Evolutionary conservation across 2,329 filamentous ascomycete species (phyloP).

Genomic region (Talaromyces verruculosus): DNA sequence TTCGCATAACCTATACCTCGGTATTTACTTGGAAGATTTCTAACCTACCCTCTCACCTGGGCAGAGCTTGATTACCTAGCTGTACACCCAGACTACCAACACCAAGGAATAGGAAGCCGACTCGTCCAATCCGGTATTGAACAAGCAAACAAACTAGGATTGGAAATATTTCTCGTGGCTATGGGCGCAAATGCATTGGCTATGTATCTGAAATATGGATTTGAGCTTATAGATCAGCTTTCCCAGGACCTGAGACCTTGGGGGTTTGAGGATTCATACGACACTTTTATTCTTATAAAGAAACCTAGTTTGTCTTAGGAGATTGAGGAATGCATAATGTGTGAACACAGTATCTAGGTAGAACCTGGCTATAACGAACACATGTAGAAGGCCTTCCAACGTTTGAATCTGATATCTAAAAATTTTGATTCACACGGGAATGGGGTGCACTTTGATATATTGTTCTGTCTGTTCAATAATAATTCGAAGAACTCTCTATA

Average conservation of each 20-base stretch:
- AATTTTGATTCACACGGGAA: no score
- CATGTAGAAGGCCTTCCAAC: no score
- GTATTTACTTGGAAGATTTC: background rate
- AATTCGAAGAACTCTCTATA: no score
- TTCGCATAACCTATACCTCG: background rate
- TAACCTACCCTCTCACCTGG: background rate
- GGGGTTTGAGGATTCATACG: conserved; percentile 3
- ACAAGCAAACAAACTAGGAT: background rate
- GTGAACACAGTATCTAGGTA: no score
- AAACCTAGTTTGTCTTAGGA: background rate
- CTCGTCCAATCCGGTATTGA: background rate
- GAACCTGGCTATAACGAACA: no score
- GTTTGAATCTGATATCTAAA: no score
- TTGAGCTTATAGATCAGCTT: background rate
- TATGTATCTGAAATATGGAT: background rate
- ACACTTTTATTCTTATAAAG: conserved; percentile 2
- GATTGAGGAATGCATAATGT: no score
- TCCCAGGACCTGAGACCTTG: conserved; percentile 7
- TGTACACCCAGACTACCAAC: background rate
- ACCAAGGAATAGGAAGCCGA: background rate
- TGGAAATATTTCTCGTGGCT: background rate
- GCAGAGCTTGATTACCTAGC: background rate
- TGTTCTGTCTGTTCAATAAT: no score
- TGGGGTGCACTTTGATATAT: no score
- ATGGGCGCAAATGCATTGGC: background rate